These are phyloP conservation scores for Tubosaeta brunneosetosa DNA, from an alignment of 768 basidiomycete species.

Conservation along the genomic window DNA sequence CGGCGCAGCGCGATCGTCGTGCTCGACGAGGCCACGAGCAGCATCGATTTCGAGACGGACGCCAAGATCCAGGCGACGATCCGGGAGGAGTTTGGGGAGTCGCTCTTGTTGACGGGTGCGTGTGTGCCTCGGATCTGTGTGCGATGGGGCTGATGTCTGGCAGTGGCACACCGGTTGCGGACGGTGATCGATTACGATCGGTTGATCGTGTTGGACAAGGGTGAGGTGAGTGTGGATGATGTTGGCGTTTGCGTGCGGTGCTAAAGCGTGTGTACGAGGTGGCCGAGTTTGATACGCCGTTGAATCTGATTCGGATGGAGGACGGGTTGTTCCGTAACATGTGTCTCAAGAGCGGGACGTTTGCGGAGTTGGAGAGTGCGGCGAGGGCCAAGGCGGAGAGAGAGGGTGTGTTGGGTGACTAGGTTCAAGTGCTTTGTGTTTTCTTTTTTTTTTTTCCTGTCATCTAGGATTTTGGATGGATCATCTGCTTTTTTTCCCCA, in stretches of 20 bases:
- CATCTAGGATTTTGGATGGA: too few relatives aligned
- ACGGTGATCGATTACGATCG: slow-evolving; percentile 82
- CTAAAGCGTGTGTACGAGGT: slow-evolving; percentile 27
- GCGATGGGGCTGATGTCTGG: slow-evolving; percentile 1
- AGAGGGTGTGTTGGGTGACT: neutral
- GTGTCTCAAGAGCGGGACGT: slow-evolving; percentile 69
- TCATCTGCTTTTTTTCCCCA: too few relatives aligned
- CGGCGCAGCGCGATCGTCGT: slow-evolving; percentile 70
- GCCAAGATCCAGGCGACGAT: slow-evolving; percentile 88
- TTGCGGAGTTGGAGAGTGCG: slow-evolving; percentile 51
- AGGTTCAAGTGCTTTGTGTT: neutral
- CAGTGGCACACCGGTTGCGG: slow-evolving; percentile 65
- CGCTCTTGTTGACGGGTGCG: slow-evolving; percentile 68
- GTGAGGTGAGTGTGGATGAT: slow-evolving; percentile 8
- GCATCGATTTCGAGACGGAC: slow-evolving; percentile 85
- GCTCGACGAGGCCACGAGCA: slow-evolving; percentile 80
- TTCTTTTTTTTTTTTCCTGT: too few relatives aligned
- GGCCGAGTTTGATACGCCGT: slow-evolving; percentile 68
- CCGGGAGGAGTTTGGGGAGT: slow-evolving; percentile 75
- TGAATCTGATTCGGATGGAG: slow-evolving; percentile 58
- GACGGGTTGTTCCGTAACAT: slow-evolving; percentile 64
- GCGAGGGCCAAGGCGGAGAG: slow-evolving; percentile 42
- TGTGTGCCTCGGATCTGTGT: neutral
- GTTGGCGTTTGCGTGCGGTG: neutral
- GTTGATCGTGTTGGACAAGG: slow-evolving; percentile 67